Evolutionary conservation across 2,329 filamentous ascomycete genomes (phyloP).

Genomic region (Epichloe sibirici): DNA sequence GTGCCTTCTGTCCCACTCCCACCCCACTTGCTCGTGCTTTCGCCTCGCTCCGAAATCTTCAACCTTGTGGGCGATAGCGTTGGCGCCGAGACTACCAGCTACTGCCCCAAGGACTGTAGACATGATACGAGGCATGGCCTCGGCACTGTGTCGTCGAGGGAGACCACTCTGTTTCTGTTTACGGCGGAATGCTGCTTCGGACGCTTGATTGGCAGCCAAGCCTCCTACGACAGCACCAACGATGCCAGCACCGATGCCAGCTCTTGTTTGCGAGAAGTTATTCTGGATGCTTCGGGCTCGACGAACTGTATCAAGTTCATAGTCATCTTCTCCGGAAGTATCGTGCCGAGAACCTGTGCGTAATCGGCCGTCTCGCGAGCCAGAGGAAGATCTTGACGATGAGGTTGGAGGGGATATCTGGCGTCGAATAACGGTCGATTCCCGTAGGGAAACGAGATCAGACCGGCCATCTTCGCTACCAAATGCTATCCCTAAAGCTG

Average conservation of each 20-base stretch:
- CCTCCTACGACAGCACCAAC: slow-evolving; percentile 43
- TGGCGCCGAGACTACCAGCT: slow-evolving; percentile 42
- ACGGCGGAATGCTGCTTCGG: slow-evolving; percentile 26
- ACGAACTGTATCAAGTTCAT: slow-evolving; percentile 20
- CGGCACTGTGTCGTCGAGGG: slow-evolving; percentile 14
- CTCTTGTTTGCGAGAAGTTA: slow-evolving; percentile 35
- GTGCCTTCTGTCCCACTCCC: slow-evolving; percentile 19
- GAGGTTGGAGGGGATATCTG: background rate
- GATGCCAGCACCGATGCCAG: slow-evolving; percentile 38
- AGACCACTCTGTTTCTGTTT: slow-evolving; percentile 14
- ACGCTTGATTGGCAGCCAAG: slow-evolving; percentile 36
- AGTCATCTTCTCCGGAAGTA: slow-evolving; percentile 6
- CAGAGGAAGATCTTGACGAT: slow-evolving; percentile 15
- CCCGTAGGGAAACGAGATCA: background rate
- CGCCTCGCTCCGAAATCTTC: slow-evolving; percentile 25
- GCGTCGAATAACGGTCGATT: background rate
- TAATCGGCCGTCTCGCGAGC: slow-evolving; percentile 13
- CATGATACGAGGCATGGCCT: slow-evolving; percentile 24
- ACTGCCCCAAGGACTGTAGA: slow-evolving; percentile 42
- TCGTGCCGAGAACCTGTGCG: slow-evolving; percentile 2
- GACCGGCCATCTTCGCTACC: background rate
- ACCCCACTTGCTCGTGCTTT: slow-evolving; percentile 19
- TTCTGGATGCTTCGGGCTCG: slow-evolving; percentile 31
- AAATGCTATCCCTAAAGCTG: slow-evolving; percentile 2
- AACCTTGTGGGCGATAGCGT: slow-evolving; percentile 33